Evolutionary conservation across 2,329 filamentous ascomycete genomes (phyloP).

Genomic region (Verticillium klebahnii): DNA sequence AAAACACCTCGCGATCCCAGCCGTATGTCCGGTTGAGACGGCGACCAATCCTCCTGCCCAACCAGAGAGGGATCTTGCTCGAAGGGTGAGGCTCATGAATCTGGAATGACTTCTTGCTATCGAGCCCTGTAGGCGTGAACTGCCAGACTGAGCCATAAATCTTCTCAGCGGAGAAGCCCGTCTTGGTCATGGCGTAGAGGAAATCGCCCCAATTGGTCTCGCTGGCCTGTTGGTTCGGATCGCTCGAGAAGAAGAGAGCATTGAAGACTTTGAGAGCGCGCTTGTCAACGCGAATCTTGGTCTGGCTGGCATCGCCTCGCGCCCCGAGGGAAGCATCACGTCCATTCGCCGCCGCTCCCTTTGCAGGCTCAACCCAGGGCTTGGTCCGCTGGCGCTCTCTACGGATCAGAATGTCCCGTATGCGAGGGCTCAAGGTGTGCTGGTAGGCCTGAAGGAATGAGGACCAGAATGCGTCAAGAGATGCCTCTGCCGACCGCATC

Average conservation of each 20-base stretch:
- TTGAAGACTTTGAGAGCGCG: conserved; percentile 29
- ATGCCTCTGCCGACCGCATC: conserved; percentile 40
- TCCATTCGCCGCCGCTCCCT: neutral
- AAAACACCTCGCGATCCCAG: conserved; percentile 30
- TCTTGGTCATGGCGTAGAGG: conserved; percentile 43
- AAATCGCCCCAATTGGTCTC: conserved; percentile 51
- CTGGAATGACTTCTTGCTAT: conserved; percentile 46
- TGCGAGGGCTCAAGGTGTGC: conserved; percentile 14
- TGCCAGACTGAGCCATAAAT: conserved; percentile 59
- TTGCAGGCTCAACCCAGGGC: conserved; percentile 11
- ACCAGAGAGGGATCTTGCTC: conserved; percentile 42
- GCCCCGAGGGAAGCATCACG: neutral
- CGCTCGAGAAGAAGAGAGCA: conserved; percentile 33
- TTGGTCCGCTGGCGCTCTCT: conserved; percentile 14
- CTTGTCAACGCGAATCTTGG: conserved; percentile 19
- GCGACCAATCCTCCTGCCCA: conserved; percentile 41
- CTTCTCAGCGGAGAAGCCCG: conserved; percentile 49
- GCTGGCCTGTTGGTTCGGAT: conserved; percentile 20
- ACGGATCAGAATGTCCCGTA: conserved; percentile 14
- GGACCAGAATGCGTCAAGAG: conserved; percentile 43
- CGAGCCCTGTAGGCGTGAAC: conserved; percentile 38
- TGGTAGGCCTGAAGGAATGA: conserved; percentile 16
- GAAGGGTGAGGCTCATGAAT: conserved; percentile 57
- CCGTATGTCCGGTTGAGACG: conserved; percentile 45
- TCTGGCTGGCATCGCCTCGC: neutral